Base-by-base conservation (phyloP, 371 early-diverging fungal genomes). In the Sporodiniella umbellata region DNA sequence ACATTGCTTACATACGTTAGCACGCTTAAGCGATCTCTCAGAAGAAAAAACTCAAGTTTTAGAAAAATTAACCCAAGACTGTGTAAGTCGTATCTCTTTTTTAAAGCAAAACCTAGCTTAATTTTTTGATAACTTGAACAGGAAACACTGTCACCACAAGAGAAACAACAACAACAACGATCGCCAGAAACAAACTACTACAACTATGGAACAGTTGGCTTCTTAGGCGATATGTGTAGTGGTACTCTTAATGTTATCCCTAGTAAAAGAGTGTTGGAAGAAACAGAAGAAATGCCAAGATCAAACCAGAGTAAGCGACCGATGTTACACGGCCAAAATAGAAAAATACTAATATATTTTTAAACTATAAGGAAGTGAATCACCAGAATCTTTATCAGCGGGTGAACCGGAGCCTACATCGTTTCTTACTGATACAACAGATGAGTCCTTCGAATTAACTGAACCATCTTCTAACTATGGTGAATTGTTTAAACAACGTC, bases 181-280 rank as follows among this genome's bases (percentile, higher is more conserved):
- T n/a, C 37, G 33, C 7, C 33, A 47, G 33, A 35, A 35, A 45
- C 40, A 45, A 45, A 53, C 35, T 53, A 53, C 24, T 53, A 45
- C 33, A 53, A 53, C 42, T 54, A 54, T 47, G 47, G 54, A 45
- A 7, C 53, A 30, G 28, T 53, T 46, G 47, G 30, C 26, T 30
- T 46, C 17, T 31, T 25, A 22, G 33, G 15, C 21, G 40, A 40
- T 39, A 38, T 24, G 4, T n/a, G n/a, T n/a, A 48, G 15, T 48
- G 17, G 26, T 37, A 48, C 23, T 25, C n/a, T 38, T 48, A 38
- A 12, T 48, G 23, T 47, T 54, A 35, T 26, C 31, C 43, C 47
- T 40, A 18, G 17, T 54, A 33, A 54, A 42, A 42, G 14, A 54
- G 21, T 42, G 48, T 42, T 42, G 30, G 54, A 48, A 48, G 54